These are phyloP conservation scores for Mayamaea pseudoterrestris DNA, from an alignment of 108 stramenopile species.

Conservation along the genomic window DNA sequence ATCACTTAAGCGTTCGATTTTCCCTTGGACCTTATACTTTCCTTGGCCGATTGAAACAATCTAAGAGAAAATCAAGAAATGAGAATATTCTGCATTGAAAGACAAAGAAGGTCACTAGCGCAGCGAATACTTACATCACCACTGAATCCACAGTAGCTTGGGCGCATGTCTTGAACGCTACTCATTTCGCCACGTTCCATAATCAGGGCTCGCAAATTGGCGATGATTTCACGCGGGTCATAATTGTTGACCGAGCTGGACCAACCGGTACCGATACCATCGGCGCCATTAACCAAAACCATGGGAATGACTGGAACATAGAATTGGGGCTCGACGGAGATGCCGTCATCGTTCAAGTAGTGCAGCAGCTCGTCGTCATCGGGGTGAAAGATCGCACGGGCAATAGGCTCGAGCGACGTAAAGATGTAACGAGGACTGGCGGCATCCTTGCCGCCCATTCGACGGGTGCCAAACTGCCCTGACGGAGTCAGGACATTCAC, in stretches of 20 bases:
- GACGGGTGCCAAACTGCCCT: constrained; percentile 90
- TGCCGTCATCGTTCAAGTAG: constrained; percentile 94
- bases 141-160: constrained; percentile 77
- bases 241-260: constrained; percentile 71
- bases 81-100: too few species aligned
- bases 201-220: constrained; percentile 78
- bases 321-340: constrained; percentile 91
- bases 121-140: constrained; percentile 45
- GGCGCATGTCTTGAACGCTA: constrained; percentile 72
- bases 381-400: constrained; percentile 93
- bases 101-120: too few species aligned
- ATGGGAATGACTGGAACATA: constrained; percentile 93
- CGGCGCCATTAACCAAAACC: constrained; percentile 76
- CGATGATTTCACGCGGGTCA: constrained; percentile 83
- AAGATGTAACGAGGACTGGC: constrained; percentile 91
- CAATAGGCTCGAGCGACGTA: constrained; percentile 88
- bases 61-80: constrained; percentile 3
- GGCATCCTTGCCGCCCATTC: constrained; percentile 80
- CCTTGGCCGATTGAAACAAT: constrained; percentile 32
- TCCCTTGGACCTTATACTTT: constrained; percentile 54
- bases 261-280: constrained; percentile 99
- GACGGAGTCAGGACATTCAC: constrained; percentile 75
- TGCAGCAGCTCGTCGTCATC: constrained; percentile 93
- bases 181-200: too few species aligned
- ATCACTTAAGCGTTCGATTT: constrained; percentile 72